These are phyloP conservation scores for Calonectria leucothoes DNA, from an alignment of 2,329 filamentous ascomycete species.

Conservation along the genomic window DNA sequence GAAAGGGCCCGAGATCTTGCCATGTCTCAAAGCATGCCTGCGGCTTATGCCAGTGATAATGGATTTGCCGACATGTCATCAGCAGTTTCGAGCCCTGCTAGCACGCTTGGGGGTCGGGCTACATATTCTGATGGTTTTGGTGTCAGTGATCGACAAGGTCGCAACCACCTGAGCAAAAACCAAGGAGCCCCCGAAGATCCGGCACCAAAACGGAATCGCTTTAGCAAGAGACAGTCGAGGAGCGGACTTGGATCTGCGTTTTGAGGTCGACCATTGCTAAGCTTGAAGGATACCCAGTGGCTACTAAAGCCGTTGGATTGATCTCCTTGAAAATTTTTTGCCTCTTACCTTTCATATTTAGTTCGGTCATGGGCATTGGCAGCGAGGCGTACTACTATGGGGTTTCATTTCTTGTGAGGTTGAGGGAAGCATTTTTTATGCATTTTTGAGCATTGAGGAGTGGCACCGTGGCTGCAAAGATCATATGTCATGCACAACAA, in stretches of 20 bases:
- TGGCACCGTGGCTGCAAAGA: slow-evolving; percentile 10
- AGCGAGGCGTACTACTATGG: slow-evolving; percentile 49
- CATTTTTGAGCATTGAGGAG: slow-evolving; percentile 35
- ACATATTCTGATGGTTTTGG: slow-evolving; percentile 64
- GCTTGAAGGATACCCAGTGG: slow-evolving; percentile 20
- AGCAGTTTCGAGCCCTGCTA: slow-evolving; percentile 80
- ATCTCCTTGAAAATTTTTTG: slow-evolving; percentile 34
- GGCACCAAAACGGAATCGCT: slow-evolving; percentile 70
- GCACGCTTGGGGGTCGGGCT: slow-evolving; percentile 73
- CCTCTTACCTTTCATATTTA: slow-evolving; percentile 37
- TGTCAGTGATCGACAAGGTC: slow-evolving; percentile 63
- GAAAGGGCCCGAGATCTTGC: slow-evolving; percentile 90
- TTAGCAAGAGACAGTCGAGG: slow-evolving; percentile 94
- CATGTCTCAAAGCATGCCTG: slow-evolving; percentile 75
- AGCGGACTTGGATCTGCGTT: slow-evolving; percentile 93
- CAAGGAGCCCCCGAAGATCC: slow-evolving; percentile 67
- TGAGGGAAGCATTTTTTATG: slow-evolving; percentile 40
- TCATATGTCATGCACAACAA: neutral
- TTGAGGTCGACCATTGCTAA: slow-evolving; percentile 52
- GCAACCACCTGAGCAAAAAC: slow-evolving; percentile 70
- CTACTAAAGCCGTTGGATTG: slow-evolving; percentile 18
- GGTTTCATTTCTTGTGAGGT: slow-evolving; percentile 41
- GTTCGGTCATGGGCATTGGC: slow-evolving; percentile 45
- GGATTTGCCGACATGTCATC: slow-evolving; percentile 77
- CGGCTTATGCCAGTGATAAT: slow-evolving; percentile 75